Evolutionary conservation across 1,284 basidiomycete species (phyloP).

Genomic region (Austropuccinia psidii): DNA sequence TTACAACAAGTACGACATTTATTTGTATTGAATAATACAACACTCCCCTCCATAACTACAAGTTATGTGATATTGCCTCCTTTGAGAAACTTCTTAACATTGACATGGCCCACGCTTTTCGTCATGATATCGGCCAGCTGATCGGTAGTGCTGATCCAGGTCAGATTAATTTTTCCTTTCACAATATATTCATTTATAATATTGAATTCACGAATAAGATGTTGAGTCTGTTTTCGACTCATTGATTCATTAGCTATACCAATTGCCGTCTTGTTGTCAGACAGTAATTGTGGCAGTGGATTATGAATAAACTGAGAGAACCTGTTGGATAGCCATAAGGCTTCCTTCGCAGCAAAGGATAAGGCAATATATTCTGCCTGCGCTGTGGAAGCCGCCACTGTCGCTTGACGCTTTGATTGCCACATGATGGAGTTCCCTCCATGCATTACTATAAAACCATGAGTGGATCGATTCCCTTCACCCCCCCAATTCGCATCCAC

Average conservation of each 20-base stretch:
- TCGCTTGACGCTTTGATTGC: background rate
- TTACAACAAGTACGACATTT: no score
- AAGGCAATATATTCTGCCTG: background rate
- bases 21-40: no score
- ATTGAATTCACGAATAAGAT: background rate
- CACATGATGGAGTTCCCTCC: background rate
- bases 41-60: no score
- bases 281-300: background rate
- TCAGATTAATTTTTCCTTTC: background rate
- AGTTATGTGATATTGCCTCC: no score
- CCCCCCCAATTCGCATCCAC: background rate
- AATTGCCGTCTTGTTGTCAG: background rate
- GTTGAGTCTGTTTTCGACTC: background rate
- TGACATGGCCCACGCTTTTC: background rate
- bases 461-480: background rate
- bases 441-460: background rate
- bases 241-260: background rate
- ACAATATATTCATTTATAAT: background rate
- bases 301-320: background rate
- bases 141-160: background rate
- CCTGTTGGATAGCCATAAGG: background rate
- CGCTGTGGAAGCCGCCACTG: background rate
- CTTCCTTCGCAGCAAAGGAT: background rate
- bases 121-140: constrained; percentile 7
- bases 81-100: no score